A percentile compares a stretch with the other conserved stretches of the same genome.
Conservation (phyloP, 108 stramenopile species). For the Epipyxis sp. region DNA sequence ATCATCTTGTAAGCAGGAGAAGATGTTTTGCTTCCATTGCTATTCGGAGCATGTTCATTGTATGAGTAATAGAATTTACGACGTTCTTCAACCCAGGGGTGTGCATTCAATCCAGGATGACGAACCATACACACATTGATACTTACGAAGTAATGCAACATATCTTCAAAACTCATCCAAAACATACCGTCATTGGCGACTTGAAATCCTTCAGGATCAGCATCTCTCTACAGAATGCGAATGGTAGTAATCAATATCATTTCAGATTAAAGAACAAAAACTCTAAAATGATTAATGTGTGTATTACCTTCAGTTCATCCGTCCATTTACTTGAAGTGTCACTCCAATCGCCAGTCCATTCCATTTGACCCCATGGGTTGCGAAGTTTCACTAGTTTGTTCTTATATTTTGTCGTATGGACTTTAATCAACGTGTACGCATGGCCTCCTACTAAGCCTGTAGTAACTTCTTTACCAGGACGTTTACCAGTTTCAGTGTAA, state of each 20-base stretch:
- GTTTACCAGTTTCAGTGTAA: slow-evolving; percentile 24
- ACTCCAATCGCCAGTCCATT: slow-evolving; percentile 53
- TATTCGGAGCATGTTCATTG: neutral
- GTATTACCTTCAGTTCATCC: slow-evolving; percentile 8
- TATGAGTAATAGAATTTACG: slow-evolving; percentile 26
- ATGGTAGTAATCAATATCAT: no score
- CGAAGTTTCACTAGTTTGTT: slow-evolving; percentile 36
- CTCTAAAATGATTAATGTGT: no score
- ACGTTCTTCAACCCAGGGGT: slow-evolving; percentile 34
- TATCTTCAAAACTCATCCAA: slow-evolving; percentile 51
- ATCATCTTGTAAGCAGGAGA: slow-evolving; percentile 27
- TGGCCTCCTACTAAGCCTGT: slow-evolving; percentile 36
- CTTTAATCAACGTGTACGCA: slow-evolving; percentile 41
- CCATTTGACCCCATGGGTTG: slow-evolving; percentile 48
- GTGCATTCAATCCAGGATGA: slow-evolving; percentile 9
- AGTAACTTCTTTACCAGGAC: slow-evolving; percentile 12
- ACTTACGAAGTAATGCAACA: slow-evolving; percentile 29
- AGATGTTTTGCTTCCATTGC: neutral
- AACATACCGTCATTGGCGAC: slow-evolving; percentile 46
- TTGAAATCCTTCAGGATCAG: slow-evolving; percentile 16
- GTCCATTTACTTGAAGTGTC: slow-evolving; percentile 37
- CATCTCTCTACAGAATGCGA: no score
- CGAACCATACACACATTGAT: slow-evolving; percentile 30
- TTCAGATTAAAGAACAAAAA: no score
- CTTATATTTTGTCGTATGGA: slow-evolving; percentile 7